Conservation (phyloP, 106 monocot species). For the Dioscorea alata region DNA sequence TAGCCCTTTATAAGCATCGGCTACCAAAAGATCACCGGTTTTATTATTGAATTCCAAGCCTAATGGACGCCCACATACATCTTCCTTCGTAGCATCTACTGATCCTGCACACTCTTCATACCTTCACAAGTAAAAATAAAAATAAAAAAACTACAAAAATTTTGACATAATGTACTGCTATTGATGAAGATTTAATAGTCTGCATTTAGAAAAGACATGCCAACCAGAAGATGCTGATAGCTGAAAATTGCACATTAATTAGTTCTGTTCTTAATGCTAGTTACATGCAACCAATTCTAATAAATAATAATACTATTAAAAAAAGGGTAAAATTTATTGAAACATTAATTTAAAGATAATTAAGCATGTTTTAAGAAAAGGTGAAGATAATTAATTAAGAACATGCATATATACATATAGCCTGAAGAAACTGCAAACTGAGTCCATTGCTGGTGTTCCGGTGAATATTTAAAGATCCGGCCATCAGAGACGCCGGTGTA, state of each 20-base stretch:
- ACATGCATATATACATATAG: neutral
- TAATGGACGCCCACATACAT: slow-evolving; percentile 62
- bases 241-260: too few species aligned
- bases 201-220: too few species aligned
- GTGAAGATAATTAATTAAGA: too few species aligned
- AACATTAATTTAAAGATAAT: too few species aligned
- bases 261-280: too few species aligned
- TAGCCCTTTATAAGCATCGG: slow-evolving; percentile 72
- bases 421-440: slow-evolving; percentile 5
- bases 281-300: too few species aligned
- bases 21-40: slow-evolving; percentile 59
- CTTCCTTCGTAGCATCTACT: slow-evolving; percentile 19
- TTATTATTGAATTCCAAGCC: slow-evolving; percentile 46
- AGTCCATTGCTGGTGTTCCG: neutral
- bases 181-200: too few species aligned
- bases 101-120: slow-evolving; percentile 40
- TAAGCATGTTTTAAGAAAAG: too few species aligned
- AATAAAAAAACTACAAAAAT: neutral
- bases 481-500: slow-evolving; percentile 36
- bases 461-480: slow-evolving; percentile 13
- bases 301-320: too few species aligned
- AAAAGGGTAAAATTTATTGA: too few species aligned
- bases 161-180: too few species aligned
- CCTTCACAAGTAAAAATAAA: slow-evolving; percentile 14
- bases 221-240: too few species aligned